Evolutionary conservation across 176 grass and related monocot species (phyloP), one percentile per base, ranked within the genome.

Genomic region (Calamus simplicifolius): DNA sequence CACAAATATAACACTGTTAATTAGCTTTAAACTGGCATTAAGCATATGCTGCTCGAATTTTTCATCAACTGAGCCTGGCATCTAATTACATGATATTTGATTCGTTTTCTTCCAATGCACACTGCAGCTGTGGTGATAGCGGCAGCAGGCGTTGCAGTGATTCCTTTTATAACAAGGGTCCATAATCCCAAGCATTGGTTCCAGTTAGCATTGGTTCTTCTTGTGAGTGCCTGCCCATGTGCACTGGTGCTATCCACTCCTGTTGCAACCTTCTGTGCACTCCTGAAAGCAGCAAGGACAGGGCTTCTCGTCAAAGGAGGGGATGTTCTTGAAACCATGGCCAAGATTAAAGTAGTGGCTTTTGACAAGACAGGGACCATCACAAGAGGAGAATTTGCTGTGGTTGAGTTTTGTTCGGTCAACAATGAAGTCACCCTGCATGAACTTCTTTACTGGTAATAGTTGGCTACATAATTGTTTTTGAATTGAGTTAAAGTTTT

Each of bases 361-460:
- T 92, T 98, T 26, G 94, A 98, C 55, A 98, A 98, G 78, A 98
- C 88, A 4, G 87, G 94, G 49, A 98, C 94, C 38, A 82, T 98
- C 25, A 98, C 87, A 48, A 89, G 80, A 78, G 94, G 88, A 30
- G 94, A 93, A 57, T 98, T 98, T 52, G 68, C 54, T 54, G 88
- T 98, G 6, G 73, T 75, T 26, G 84, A 93, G 66, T 85, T 98
- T 51, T 61, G 63, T 17, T 50, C 70, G 7, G 61, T 85, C 17
- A 64, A 64, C 2, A 66, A 29, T 30, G 70, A 38, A 27, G 51
- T 89, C 27, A 27, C 81, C 3, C 53, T 73, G 23, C 70, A 83
- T 30, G 79, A 78, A 61, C 76, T 98, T 62, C 68, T 93, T 63
- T 83, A 81, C 38, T 92, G 88, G 94, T 93, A 74, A 71, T 62